Evolutionary conservation across 192 early-diverging fungal genomes (phyloP).

Genomic region (Chytriomyces hyalinus): DNA sequence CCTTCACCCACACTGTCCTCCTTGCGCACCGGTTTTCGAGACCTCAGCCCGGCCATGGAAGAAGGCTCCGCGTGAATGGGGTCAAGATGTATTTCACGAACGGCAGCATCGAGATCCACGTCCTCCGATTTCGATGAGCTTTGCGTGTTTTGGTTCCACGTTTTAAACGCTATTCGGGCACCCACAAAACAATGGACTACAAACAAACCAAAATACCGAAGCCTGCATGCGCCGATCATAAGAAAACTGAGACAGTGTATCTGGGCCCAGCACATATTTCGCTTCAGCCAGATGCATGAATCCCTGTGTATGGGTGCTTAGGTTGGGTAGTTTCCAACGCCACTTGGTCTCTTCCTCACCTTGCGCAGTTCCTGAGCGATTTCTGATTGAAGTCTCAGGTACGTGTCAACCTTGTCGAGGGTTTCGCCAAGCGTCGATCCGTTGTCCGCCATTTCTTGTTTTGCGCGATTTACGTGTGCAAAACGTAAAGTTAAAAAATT

Average conservation of each 20-base stretch:
- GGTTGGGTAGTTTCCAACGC: background rate
- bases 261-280: conserved; percentile 34
- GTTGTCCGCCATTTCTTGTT: background rate
- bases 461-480: background rate
- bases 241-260: background rate
- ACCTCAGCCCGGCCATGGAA: background rate
- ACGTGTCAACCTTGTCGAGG: conserved; percentile 26
- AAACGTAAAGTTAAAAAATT: background rate
- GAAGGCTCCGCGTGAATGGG: background rate
- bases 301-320: conserved; percentile 10
- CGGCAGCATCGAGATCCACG: background rate
- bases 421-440: background rate
- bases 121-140: background rate
- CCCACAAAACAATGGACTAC: background rate
- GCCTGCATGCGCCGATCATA: conserved; percentile 34
- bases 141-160: background rate
- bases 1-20: background rate
- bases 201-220: conserved; percentile 13
- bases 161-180: background rate
- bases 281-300: conserved; percentile 33
- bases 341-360: background rate
- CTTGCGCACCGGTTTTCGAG: background rate
- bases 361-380: conserved; percentile 8
- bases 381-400: conserved; percentile 20
- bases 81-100: background rate